A percentile compares a stretch with the other conserved stretches of the same genome.
phyloP scores from a whole-genome alignment of 768 basidiomycete genomes.

The Mycena rosella region DNA sequence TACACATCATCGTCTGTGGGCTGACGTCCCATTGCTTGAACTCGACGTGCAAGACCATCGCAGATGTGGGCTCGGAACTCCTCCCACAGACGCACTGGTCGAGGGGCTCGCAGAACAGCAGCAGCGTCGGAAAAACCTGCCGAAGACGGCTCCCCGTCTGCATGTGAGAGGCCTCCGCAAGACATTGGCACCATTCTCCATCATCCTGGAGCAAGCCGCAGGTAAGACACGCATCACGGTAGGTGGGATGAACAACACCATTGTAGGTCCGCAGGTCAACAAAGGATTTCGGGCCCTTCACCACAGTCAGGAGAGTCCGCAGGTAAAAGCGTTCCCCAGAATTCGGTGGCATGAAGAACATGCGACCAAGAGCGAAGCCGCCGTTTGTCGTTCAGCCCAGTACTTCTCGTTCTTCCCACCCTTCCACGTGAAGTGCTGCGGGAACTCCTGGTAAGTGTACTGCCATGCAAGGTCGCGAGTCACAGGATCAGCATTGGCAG shows the following conservation, averaged over 20 bases:
- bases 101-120: slow-evolving; percentile 22
- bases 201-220: slow-evolving; percentile 49
- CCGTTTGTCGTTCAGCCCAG: slow-evolving; percentile 41
- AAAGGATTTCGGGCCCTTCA: slow-evolving; percentile 50
- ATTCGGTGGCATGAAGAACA: slow-evolving; percentile 51
- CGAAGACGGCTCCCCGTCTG: slow-evolving; percentile 18
- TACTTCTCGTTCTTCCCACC: slow-evolving; percentile 6
- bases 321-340: slow-evolving; percentile 57
- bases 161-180: slow-evolving; percentile 7
- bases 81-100: slow-evolving; percentile 6
- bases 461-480: background rate
- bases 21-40: slow-evolving; percentile 5
- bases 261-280: slow-evolving; percentile 39
- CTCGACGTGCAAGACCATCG: slow-evolving; percentile 5
- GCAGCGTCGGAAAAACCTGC: slow-evolving; percentile 14
- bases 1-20: slow-evolving; percentile 1
- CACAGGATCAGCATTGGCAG: background rate
- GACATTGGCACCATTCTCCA: slow-evolving; percentile 43
- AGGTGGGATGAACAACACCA: slow-evolving; percentile 43
- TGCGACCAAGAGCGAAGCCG: slow-evolving; percentile 23
- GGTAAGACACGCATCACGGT: slow-evolving; percentile 51
- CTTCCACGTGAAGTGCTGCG: slow-evolving; percentile 21
- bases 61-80: slow-evolving; percentile 21
- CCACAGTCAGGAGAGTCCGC: slow-evolving; percentile 52
- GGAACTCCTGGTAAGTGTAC: slow-evolving; percentile 24